Evolutionary conservation across 208 protist genomes (phyloP).

Genomic region (Wallacemonas collosoma): DNA sequence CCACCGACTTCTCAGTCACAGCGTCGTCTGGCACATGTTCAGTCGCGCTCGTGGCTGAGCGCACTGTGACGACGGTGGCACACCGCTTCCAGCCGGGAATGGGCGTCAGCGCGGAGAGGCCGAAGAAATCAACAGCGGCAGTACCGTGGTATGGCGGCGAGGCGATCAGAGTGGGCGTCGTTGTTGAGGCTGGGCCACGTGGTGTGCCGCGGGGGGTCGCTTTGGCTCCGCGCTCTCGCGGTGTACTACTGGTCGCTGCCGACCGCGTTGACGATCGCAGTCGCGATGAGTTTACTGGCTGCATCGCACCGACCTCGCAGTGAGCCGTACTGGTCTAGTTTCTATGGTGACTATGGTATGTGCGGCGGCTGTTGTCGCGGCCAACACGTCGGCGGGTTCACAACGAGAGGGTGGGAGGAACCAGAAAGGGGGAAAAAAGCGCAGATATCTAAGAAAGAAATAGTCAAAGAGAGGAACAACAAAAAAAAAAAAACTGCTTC

Average conservation of each 20-base stretch:
- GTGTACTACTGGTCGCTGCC: not conserved
- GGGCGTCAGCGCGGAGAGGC: not conserved
- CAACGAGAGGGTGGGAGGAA: not conserved
- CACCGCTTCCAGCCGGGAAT: conserved; percentile 17
- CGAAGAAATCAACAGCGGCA: conserved; percentile 1
- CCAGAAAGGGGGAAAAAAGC: not conserved
- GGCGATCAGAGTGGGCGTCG: not conserved
- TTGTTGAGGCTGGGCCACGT: not conserved
- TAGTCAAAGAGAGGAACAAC: too few relatives aligned
- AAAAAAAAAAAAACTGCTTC: too few relatives aligned
- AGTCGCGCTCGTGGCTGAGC: not conserved
- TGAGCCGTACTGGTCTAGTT: too few relatives aligned
- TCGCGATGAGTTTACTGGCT: not conserved
- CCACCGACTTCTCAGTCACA: not conserved
- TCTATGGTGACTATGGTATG: too few relatives aligned
- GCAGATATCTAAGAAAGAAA: too few relatives aligned
- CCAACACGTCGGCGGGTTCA: not conserved
- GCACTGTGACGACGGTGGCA: conserved; percentile 9
- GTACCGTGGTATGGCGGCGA: conserved; percentile 3
- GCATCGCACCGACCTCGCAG: not conserved
- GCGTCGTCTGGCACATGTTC: conserved; percentile 9
- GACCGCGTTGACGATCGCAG: not conserved
- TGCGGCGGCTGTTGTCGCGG: too few relatives aligned
- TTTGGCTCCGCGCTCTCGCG: not conserved
- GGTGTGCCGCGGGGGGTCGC: not conserved